Base-by-base conservation (phyloP, 2,329 filamentous ascomycete species). In the Lecanicillium sp. region DNA sequence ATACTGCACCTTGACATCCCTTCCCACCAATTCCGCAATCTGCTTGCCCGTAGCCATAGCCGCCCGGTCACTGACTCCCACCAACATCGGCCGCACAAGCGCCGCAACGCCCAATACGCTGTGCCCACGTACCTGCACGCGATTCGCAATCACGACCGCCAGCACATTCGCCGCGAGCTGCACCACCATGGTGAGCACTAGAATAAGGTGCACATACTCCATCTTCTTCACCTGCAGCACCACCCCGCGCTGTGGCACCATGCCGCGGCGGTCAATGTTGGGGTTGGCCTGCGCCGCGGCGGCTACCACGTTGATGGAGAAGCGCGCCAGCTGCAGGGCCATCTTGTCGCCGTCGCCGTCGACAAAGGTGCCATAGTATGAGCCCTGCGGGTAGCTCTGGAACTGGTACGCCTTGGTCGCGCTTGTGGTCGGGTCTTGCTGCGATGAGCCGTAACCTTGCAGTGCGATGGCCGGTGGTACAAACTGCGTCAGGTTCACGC, bases 341-440 rank as follows among this genome's bases (percentile, higher is more conserved):
- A 74, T 64, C 37, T 39, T 0, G 49, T 20, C 0, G 32, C n/a
- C 29, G 17, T 48, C 44, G 2, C 67, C 67, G 11, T 51, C 39
- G 11, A 48, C 37, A 3, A 57, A 50, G 0, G 30, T 28, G 2
- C 67, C 67, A 36, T 60, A 67, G 4, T 52, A 42, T 2, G 60
- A 59, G 36, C 65, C 60, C 18, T 57, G 52, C 0, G 67, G 66
- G 36, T 69, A 70, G 9, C 58, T 60, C 45, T 67, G 63, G 32
- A 53, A 60, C 43, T 58, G 55, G 27, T 51, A 43, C 37, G 43
- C 37, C 13, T 43, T 39, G 25, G 50, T 44, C 40, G 44, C 44
- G 42, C 48, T 49, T n/a, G n/a, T n/a, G 36, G 20, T 48, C 9
- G 45, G 37, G 47, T 53, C 9, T 48, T 15, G 43, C 5, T 33